Evolutionary conservation across 768 basidiomycete genomes (phyloP).

Genomic region (Exsudoporus frostii): DNA sequence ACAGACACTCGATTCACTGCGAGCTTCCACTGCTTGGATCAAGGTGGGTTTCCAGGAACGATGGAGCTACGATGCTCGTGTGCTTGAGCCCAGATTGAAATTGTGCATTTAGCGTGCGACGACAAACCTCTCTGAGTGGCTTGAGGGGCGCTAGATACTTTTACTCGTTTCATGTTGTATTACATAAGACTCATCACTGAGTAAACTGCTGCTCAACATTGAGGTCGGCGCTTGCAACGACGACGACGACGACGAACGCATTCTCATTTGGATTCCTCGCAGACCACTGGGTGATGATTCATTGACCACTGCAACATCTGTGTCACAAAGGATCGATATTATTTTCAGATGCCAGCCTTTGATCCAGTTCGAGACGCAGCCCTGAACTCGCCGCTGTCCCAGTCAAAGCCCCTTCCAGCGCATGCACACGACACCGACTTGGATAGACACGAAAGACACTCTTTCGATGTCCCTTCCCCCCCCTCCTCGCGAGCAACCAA

Average conservation of each 20-base stretch:
- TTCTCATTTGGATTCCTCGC: background rate
- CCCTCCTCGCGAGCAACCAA: constrained; percentile 33
- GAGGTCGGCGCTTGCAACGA: constrained; percentile 1
- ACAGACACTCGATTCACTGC: constrained; percentile 68
- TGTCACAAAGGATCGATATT: background rate
- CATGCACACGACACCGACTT: constrained; percentile 25
- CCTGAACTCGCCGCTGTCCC: constrained; percentile 67
- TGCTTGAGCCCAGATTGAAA: constrained; percentile 2
- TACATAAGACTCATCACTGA: constrained; percentile 12
- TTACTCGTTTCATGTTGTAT: constrained; percentile 1
- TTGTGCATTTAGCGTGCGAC: constrained; percentile 48
- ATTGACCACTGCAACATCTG: constrained; percentile 6
- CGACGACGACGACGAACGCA: constrained; percentile 14
- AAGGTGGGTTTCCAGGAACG: constrained; percentile 41
- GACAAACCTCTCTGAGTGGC: constrained; percentile 54
- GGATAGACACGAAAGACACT: constrained; percentile 27
- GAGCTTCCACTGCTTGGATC: constrained; percentile 57
- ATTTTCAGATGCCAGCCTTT: constrained; percentile 45
- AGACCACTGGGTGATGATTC: constrained; percentile 10
- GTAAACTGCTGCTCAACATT: background rate
- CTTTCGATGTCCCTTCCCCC: constrained; percentile 35
- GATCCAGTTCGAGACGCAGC: constrained; percentile 88
- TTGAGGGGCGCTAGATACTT: constrained; percentile 26
- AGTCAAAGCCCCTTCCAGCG: constrained; percentile 36
- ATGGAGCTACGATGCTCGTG: background rate